A percentile compares a stretch with the other conserved stretches of the same genome.
These are phyloP conservation scores for Candida boidinii DNA, from an alignment of 805 yeast genomes.

Conservation along the genomic window DNA sequence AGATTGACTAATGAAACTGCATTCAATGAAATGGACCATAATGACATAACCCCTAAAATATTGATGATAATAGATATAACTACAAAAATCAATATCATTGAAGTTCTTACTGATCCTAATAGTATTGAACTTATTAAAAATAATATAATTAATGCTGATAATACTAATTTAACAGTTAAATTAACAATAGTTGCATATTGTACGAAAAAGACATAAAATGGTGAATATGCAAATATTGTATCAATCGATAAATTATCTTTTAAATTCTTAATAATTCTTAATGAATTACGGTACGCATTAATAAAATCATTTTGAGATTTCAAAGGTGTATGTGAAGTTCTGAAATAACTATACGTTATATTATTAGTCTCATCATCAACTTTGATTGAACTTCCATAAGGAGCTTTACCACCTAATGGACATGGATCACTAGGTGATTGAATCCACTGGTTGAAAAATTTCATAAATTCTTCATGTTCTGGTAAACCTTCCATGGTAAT, in stretches of 20 bases:
- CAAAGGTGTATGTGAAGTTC: slow-evolving; percentile 73
- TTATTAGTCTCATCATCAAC: slow-evolving; percentile 27
- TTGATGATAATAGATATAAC: slow-evolving; percentile 59
- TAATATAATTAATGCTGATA: slow-evolving; percentile 41
- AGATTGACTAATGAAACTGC: slow-evolving; percentile 87
- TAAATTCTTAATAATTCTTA: slow-evolving; percentile 55
- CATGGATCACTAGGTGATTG: slow-evolving; percentile 77
- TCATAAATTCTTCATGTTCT: slow-evolving; percentile 56
- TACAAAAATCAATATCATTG: slow-evolving; percentile 46
- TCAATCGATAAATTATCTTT: slow-evolving; percentile 27
- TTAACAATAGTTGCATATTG: slow-evolving; percentile 65
- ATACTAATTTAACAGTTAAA: slow-evolving; percentile 48
- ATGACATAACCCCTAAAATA: slow-evolving; percentile 73
- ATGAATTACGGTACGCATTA: slow-evolving; percentile 63
- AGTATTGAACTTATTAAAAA: slow-evolving; percentile 44
- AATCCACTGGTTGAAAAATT: slow-evolving; percentile 74
- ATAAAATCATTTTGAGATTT: slow-evolving; percentile 82
- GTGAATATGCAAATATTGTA: slow-evolving; percentile 81
- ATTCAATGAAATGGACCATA: slow-evolving; percentile 70
- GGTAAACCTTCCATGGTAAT: slow-evolving; percentile 81
- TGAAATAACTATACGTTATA: slow-evolving; percentile 56
- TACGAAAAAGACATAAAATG: slow-evolving; percentile 87
- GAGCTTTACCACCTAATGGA: slow-evolving; percentile 93
- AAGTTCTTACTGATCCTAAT: slow-evolving; percentile 59
- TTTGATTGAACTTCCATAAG: slow-evolving; percentile 58